Base-by-base conservation (phyloP, 257 asterid species). In the Cordia subcordata region DNA sequence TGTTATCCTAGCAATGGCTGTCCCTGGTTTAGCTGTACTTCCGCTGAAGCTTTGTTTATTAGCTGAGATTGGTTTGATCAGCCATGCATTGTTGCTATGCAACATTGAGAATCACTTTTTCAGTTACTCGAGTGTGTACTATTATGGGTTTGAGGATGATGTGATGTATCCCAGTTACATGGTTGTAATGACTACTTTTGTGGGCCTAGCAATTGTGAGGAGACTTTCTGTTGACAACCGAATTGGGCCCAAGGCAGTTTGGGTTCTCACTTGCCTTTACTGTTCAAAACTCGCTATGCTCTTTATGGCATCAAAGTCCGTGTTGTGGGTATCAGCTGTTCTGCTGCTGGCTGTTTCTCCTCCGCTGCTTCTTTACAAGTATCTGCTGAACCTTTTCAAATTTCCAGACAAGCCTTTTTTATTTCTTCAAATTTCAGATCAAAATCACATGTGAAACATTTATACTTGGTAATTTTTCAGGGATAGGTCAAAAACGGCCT, bases 91-190 rank as follows among this genome's bases (percentile, higher is more conserved):
- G 57, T 83, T 93, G 75, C 75, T 93, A 61, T 93, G 97, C 84
- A 70, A 89, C 74, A 78, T 89, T 58, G 99, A 93, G 64, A 86
- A 89, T 49, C 84, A 72, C 23, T 93, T 93, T 73, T 93, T 86
- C 69, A 93, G 74, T 84, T 89, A 82, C 67, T 93, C 99, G n/a
- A 93, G 81, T 63, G 75, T 74, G 60, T 89, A 86, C 82, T 93
- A 86, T 71, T 87, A 85, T 71, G 99, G 97, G 56, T 68, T 93
- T 83, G 99, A 93, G 71, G 97, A 89, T 49, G 97, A 93, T 58
- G 96, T 85, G 72, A 85, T 93, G 84, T 93, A 93, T 75, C 99
- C 99, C 22, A 93, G 95, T 75, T 93, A 93, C 80, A 86, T 89
- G 99, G 94, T 89, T 68, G 80, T 75, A 76, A 72, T 86, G 85